Evolutionary conservation across 2,329 filamentous ascomycete genomes (phyloP).

Genomic region (Diaporthe citri): DNA sequence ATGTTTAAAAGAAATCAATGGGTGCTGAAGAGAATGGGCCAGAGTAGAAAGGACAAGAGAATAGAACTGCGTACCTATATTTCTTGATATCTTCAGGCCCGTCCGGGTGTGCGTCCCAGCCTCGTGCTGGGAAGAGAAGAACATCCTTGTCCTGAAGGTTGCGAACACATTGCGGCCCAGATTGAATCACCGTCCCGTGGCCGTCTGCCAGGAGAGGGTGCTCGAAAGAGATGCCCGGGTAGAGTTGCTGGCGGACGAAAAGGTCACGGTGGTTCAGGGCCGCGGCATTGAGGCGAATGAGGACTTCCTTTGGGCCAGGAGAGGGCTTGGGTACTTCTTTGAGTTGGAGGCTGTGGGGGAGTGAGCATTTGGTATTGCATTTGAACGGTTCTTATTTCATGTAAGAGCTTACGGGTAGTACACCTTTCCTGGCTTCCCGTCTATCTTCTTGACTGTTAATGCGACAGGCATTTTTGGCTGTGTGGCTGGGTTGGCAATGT

Average conservation of each 20-base stretch:
- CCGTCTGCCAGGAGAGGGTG: slow-evolving; percentile 87
- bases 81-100: slow-evolving; percentile 76
- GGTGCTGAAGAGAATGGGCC: neutral
- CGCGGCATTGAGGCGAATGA: slow-evolving; percentile 81
- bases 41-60: neutral
- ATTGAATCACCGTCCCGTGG: slow-evolving; percentile 77
- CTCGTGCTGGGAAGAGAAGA: slow-evolving; percentile 80
- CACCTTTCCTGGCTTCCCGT: slow-evolving; percentile 88
- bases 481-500: slow-evolving; percentile 32
- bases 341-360: slow-evolving; percentile 63
- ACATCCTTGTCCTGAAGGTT: slow-evolving; percentile 64
- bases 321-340: slow-evolving; percentile 72
- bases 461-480: slow-evolving; percentile 61
- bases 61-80: slow-evolving; percentile 53
- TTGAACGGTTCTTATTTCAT: neutral
- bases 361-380: neutral
- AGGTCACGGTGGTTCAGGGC: slow-evolving; percentile 96
- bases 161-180: slow-evolving; percentile 60
- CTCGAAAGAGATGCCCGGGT: slow-evolving; percentile 85
- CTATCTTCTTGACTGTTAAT: slow-evolving; percentile 75
- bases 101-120: slow-evolving; percentile 79
- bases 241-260: slow-evolving; percentile 92
- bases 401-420: slow-evolving; percentile 77
- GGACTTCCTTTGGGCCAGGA: slow-evolving; percentile 75
- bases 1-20: neutral